Evolutionary conservation across 2,329 filamentous ascomycete species (phyloP).

Genomic region (Colletotrichum musae): DNA sequence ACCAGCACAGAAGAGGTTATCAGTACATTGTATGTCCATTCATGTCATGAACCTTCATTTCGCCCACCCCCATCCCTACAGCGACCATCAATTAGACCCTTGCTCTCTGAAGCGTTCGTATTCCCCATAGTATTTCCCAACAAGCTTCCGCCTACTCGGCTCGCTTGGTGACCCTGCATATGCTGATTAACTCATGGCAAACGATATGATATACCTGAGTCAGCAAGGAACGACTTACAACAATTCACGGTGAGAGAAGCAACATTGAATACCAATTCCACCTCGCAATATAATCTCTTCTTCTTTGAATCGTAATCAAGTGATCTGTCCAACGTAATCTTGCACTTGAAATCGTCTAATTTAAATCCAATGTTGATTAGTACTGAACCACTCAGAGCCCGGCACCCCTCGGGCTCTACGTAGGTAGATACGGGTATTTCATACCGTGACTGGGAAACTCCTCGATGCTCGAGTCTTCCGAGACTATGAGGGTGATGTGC

Average conservation of each 20-base stretch:
- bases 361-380: not conserved
- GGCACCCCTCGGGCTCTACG: not conserved
- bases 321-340: constrained; percentile 1
- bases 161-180: constrained; percentile 6
- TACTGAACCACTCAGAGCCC: not conserved
- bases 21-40: not conserved
- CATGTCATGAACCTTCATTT: not conserved
- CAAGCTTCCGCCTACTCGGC: not conserved
- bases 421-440: not conserved
- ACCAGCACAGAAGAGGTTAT: not conserved
- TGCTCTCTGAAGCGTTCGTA: constrained; percentile 1
- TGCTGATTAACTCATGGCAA: not conserved
- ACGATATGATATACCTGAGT: not conserved
- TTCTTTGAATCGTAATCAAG: constrained; percentile 3
- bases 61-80: not conserved
- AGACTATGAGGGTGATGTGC: constrained; percentile 14
- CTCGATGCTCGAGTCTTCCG: constrained; percentile 4
- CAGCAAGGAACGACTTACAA: constrained; percentile 4
- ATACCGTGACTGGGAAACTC: constrained; percentile 8
- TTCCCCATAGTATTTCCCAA: constrained; percentile 9
- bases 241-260: constrained; percentile 5
- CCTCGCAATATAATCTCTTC: constrained; percentile 10
- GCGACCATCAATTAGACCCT: constrained; percentile 6
- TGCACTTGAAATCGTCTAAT: not conserved
- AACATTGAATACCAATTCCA: constrained; percentile 10